Base-by-base conservation (phyloP, 2,329 filamentous ascomycete genomes). In the Aspergillus pseudoterreus region DNA sequence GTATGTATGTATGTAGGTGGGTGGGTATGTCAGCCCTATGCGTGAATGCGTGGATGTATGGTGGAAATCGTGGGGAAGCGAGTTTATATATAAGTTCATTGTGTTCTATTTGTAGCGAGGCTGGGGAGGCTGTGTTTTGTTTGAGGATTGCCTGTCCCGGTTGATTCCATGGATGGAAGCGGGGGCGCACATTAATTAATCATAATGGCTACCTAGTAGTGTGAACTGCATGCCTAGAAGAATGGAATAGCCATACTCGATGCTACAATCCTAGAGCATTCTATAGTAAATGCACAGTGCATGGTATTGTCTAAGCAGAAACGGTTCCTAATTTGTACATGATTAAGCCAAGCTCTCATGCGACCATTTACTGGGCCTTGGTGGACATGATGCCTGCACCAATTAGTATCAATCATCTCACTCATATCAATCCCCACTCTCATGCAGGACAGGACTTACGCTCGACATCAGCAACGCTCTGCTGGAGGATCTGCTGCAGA, bases 401-500 rank as follows among this genome's bases (percentile, higher is more conserved):
- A 27, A 43, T 67, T 55, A 65, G 59, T 46, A 36, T 22, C 2
- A 10, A 19, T 19, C 19, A 19, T 19, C 19, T 19, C 19, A 19
- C 3, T 19, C 19, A 4, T 3, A 19, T 19, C 19, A 19, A 19
- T 19, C 19, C 19, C 19, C 19, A 19, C 4, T 19, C 19, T 19
- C 19, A 19, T n/a, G n/a, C n/a, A 19, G 19, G 1, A 4, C 19
- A 19, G 19, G 33, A 73, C 84, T 73, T 81, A 96, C 92, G 92
- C 86, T 99, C 94, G 71, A 99, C 86, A 76, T 99, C 94, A 60
- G 87, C 78, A 69, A 99, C 84, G 75, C 91, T 96, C 83, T 99
- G 94, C 80, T 94, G 88, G 65, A 99, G 85, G 69, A 99, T 96
- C 81, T 96, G 91, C 82, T 96, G 90, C 67, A 99, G 86, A 62